Evolutionary conservation across 73 alveolate species (phyloP), one percentile per base, ranked within the genome.

Genomic region (Paramecium sexaurelia): DNA sequence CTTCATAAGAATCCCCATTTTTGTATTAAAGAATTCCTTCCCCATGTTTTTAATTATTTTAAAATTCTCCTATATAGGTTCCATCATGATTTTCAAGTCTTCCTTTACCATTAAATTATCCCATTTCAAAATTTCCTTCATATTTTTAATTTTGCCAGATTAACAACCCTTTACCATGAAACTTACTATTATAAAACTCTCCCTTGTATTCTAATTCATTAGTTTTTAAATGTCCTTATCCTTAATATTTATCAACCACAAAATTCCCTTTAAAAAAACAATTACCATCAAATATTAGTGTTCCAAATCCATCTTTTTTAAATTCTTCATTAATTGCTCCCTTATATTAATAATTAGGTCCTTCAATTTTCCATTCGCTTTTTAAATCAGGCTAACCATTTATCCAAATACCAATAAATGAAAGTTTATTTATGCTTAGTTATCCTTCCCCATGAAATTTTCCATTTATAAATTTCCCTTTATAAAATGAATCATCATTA

Each of bases 271-370:
- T 71, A 36, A 4, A 71, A 71, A 35, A 71, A 40, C 43, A 15
- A 33, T 35, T 37, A 5, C 43, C 43, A 71, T 71, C 43, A 71
- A 71, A 71, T n/a, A 35, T 13, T 11, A 71, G 15, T 9, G 55
- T 20, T 1, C 86, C 86, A 13, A n/a, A 71, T 71, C 86, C 86
- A 71, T 71, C 56, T 71, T 35, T 71, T 35, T 35, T 71, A n/a
- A 71, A 71, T 37, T 71, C 32, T 35, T 71, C 55, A 71, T 71
- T 71, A 27, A 71, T 61, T 7, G 39, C 20, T 61, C 83, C 83
- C 43, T 61, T 61, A 11, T 61, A 61, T 11, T 32, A 22, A 61
- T 61, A 61, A 26, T 32, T 32, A 26, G 83, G 43, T 29, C 83
- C 83, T 10, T 61, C 83, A 22, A 61, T 61, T 32, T 61, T 8